Base-by-base conservation (phyloP, 2,329 filamentous ascomycete genomes). In the Stylonectria norvegica region DNA sequence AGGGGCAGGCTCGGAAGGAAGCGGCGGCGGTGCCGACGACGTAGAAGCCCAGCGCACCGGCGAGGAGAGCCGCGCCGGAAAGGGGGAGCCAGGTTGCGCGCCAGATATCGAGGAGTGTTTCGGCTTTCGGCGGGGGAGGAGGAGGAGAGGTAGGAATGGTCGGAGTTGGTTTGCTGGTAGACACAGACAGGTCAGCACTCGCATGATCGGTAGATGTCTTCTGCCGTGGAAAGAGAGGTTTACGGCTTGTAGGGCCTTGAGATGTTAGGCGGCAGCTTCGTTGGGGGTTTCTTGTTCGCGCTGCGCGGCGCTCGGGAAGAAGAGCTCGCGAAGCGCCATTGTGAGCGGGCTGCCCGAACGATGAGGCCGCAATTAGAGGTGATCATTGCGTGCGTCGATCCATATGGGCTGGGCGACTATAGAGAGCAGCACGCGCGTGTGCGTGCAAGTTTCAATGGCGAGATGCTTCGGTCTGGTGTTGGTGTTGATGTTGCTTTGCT, bases 21-120 rank as follows among this genome's bases (percentile, higher is more conserved):
- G 67, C 66, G 40, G 61, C 52, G 36, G 63, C 42, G 20, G 70
- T 62, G 38, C 65, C 58, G 44, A 69, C 58, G 20, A 72, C 60
- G 61, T 75, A 76, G 56, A 68, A 66, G 45, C 71, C 70, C n/a
- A 76, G 56, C 31, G 66, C 64, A 12, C 68, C 61, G 9, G 71
- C 67, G n/a, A 65, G 55, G 47, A 72, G 57, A 41, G 71, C 69
- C 42, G 68, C 66, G 34, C 72, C 72, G 42, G 72, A 65, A 19
- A 77, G 65, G 8, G 68, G 67, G 15, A 67, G 52, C 64, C 59
- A 72, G 48, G 64, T 65, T 58, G 49, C 62, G 59, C 52, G 63
- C 62, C 50, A 65, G 42, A 67, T 55, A 38, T 54, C 50, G 38
- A 61, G 59, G 47, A 67, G 56, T 33, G 63, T 66, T 41, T 66